Conservation (phyloP, 202 grass and related monocot genomes). For the Elaeis oleifera region DNA sequence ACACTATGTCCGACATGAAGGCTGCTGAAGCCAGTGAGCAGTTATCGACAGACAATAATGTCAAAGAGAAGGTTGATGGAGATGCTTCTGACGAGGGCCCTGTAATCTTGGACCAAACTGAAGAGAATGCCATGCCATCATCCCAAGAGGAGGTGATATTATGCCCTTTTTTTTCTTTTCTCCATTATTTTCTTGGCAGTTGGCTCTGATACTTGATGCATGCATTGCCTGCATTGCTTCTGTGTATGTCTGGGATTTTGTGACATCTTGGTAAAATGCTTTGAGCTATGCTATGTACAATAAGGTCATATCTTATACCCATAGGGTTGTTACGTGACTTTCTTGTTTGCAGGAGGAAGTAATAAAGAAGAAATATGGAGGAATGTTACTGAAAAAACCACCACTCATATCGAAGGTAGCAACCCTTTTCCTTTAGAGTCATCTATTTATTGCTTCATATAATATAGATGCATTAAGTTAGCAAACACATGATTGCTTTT, state of each 20-base stretch:
- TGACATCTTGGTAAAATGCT: background rate
- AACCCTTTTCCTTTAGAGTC: background rate
- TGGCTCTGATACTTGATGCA: background rate
- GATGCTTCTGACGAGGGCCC: conserved; percentile 25
- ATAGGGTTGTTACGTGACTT: background rate
- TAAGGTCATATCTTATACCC: background rate
- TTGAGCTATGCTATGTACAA: too few species aligned
- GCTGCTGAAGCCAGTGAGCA: conserved; percentile 32
- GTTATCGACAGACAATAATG: too few species aligned
- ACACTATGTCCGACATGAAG: conserved; percentile 43
- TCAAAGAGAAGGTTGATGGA: conserved; percentile 29
- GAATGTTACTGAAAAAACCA: conserved; percentile 12
- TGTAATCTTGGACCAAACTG: conserved; percentile 18
- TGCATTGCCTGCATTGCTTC: background rate
- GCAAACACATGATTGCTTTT: too few species aligned
- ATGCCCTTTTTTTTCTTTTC: background rate
- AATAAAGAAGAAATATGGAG: conserved; percentile 21
- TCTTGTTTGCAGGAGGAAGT: conserved; percentile 14
- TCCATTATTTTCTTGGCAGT: too few species aligned
- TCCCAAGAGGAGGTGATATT: conserved; percentile 15
- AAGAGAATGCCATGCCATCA: conserved; percentile 9
- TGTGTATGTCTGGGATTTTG: background rate
- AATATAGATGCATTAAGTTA: too few species aligned
- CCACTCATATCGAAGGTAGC: conserved; percentile 19
- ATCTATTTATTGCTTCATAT: too few species aligned